Evolutionary conservation across 176 grass and related monocot species (phyloP).

Genomic region (Metroxylon sagu): DNA sequence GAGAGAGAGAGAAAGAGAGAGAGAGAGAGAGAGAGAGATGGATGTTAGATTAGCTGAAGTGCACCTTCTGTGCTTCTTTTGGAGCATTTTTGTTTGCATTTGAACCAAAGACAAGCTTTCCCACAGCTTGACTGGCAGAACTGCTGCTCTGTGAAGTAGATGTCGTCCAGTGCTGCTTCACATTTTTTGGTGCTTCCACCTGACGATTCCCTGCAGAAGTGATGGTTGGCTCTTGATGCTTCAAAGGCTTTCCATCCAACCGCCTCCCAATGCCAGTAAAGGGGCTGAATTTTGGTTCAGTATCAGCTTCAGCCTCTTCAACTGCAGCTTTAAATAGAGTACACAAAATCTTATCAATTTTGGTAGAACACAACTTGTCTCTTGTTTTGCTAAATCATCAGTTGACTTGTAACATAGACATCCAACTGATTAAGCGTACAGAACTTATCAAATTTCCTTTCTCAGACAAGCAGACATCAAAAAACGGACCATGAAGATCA

Average conservation of each 20-base stretch:
- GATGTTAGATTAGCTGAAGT: neutral
- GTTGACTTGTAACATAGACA: too few species aligned
- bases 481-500: too few species aligned
- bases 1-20: neutral
- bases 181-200: slow-evolving; percentile 28
- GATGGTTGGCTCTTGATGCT: slow-evolving; percentile 15
- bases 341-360: too few species aligned
- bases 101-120: slow-evolving; percentile 85
- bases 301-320: slow-evolving; percentile 26
- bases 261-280: slow-evolving; percentile 62
- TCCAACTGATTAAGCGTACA: too few species aligned
- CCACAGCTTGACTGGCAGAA: slow-evolving; percentile 32
- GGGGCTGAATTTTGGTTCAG: slow-evolving; percentile 53
- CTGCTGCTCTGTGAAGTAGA: slow-evolving; percentile 24
- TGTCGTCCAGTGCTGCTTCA: slow-evolving; percentile 30
- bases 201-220: slow-evolving; percentile 9
- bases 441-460: too few species aligned
- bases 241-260: slow-evolving; percentile 55
- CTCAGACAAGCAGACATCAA: too few species aligned
- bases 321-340: too few species aligned
- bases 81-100: slow-evolving; percentile 25
- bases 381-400: too few species aligned
- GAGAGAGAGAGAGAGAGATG: neutral
- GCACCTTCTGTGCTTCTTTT: slow-evolving; percentile 59
- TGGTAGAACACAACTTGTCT: too few species aligned